phyloP scores from a whole-genome alignment of 1,284 basidiomycete species.

The Cerioporus squamosus region DNA sequence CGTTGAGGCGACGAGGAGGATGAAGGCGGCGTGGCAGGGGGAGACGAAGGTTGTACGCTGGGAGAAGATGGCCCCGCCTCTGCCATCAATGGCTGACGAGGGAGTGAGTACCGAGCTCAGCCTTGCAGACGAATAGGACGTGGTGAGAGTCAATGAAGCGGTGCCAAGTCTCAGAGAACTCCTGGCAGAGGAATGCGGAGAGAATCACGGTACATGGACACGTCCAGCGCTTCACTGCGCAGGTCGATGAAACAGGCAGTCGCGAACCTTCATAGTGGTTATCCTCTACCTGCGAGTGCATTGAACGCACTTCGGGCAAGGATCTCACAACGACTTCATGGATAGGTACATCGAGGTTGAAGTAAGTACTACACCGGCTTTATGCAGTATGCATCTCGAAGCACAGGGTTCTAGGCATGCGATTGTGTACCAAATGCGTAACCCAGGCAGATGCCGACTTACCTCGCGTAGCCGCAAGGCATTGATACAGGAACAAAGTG shows the following conservation, averaged over 20 bases:
- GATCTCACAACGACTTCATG: too few relatives aligned
- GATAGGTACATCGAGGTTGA: too few relatives aligned
- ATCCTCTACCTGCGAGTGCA: background rate
- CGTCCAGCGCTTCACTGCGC: background rate
- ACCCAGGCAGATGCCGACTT: too few relatives aligned
- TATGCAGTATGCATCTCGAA: too few relatives aligned
- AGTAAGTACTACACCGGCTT: too few relatives aligned
- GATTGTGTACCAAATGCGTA: too few relatives aligned
- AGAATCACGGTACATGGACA: background rate
- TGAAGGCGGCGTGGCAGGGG: conserved; percentile 18
- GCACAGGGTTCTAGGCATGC: too few relatives aligned
- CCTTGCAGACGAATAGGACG: background rate
- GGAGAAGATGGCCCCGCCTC: conserved; percentile 36
- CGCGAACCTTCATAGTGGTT: background rate
- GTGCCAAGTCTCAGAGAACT: too few relatives aligned
- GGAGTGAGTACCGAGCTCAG: background rate
- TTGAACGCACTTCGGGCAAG: too few relatives aligned
- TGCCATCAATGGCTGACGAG: background rate
- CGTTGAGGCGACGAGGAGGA: conserved; percentile 23
- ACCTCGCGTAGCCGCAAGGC: too few relatives aligned
- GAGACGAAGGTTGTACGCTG: conserved; percentile 16
- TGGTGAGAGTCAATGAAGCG: background rate
- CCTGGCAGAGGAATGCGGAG: background rate
- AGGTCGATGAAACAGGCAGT: background rate
- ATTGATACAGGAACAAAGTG: too few relatives aligned